Percentiles rank a stretch among this genome's conserved stretches.
Evolutionary conservation across 371 early-diverging fungal genomes (phyloP).

Genomic region (Rhizopus microsporus): DNA sequence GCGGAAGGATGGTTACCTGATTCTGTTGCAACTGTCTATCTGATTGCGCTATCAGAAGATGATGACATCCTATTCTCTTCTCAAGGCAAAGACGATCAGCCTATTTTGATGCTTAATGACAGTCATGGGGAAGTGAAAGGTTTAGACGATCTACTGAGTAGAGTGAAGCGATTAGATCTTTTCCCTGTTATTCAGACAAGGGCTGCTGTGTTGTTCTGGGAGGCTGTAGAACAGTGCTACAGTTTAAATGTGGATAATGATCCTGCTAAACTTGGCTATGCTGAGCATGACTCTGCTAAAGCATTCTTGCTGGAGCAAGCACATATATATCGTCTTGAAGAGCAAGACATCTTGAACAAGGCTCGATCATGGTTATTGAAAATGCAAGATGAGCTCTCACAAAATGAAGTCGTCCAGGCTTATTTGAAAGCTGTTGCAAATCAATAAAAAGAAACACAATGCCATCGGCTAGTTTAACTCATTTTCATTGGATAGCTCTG

Average conservation of each 20-base stretch:
- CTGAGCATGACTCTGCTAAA: too few species aligned
- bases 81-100: background rate
- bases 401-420: background rate
- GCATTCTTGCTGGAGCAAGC: slow-evolving; percentile 3
- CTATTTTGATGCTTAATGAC: background rate
- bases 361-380: background rate
- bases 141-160: slow-evolving; percentile 10
- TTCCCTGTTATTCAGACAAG: slow-evolving; percentile 30
- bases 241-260: background rate
- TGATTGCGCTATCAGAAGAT: slow-evolving; percentile 31
- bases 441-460: too few species aligned
- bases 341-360: background rate
- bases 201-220: slow-evolving; percentile 22
- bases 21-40: slow-evolving; percentile 27
- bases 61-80: slow-evolving; percentile 10
- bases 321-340: slow-evolving; percentile 15
- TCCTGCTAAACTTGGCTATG: background rate
- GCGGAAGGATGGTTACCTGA: slow-evolving; percentile 20
- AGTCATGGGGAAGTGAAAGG: background rate
- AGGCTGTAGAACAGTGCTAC: slow-evolving; percentile 25
- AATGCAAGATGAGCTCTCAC: background rate
- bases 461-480: too few species aligned
- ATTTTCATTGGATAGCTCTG: too few species aligned
- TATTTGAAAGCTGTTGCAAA: background rate
- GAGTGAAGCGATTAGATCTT: slow-evolving; percentile 2